Evolutionary conservation across 257 asterid species (phyloP).

Genomic region (Verbena officinalis): DNA sequence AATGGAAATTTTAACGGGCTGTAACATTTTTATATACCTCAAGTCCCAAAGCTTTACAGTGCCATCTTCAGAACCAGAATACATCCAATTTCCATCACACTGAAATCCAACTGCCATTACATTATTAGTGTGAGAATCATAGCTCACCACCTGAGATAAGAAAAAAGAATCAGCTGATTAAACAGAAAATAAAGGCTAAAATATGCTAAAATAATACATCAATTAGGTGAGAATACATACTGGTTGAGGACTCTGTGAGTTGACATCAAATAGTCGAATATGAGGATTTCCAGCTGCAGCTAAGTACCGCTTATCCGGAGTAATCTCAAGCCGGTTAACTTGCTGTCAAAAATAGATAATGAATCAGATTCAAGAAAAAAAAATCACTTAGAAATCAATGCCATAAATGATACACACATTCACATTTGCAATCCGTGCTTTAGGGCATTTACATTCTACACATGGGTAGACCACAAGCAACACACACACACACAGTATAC

Average conservation of each 20-base stretch:
- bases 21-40: constrained; percentile 54
- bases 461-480: neutral
- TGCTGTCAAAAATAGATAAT: constrained; percentile 53
- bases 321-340: constrained; percentile 94
- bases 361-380: constrained; percentile 42
- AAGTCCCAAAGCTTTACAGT: constrained; percentile 97
- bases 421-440: neutral
- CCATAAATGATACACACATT: neutral
- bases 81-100: constrained; percentile 99
- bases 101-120: constrained; percentile 99
- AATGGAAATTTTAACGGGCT: too few relatives aligned
- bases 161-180: constrained; percentile 4
- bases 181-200: constrained; percentile 5
- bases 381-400: too few relatives aligned
- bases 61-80: constrained; percentile 99
- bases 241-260: constrained; percentile 84
- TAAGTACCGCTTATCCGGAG: constrained; percentile 82
- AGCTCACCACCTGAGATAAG: constrained; percentile 78
- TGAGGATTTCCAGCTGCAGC: constrained; percentile 99
- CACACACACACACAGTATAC: neutral
- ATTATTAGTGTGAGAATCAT: constrained; percentile 93
- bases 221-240: constrained; percentile 42
- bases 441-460: neutral
- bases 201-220: constrained; percentile 1
- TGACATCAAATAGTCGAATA: constrained; percentile 88